These are phyloP conservation scores for Karstenula rhodostoma DNA, from an alignment of 2,329 filamentous ascomycete species.

Conservation along the genomic window DNA sequence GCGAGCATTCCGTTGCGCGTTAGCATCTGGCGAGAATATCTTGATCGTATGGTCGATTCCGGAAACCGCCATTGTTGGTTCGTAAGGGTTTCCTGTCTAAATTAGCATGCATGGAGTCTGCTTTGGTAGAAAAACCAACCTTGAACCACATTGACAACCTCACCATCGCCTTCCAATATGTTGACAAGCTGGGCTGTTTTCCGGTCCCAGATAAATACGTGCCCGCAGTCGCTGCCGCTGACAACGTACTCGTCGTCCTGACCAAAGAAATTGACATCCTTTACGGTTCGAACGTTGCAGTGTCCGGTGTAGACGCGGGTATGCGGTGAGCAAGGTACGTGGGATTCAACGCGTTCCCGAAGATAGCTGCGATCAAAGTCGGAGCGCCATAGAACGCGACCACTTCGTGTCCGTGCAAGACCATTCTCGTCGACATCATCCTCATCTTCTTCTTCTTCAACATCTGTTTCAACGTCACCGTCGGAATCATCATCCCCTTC, in stretches of 20 bases:
- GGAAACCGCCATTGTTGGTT: slow-evolving; percentile 70
- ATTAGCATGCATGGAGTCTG: slow-evolving; percentile 21
- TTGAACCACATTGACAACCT: slow-evolving; percentile 75
- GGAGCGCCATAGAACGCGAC: slow-evolving; percentile 56
- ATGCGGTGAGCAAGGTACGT: slow-evolving; percentile 65
- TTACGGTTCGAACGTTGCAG: slow-evolving; percentile 73
- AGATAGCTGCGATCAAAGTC: slow-evolving; percentile 58
- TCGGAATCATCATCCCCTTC: slow-evolving; percentile 46
- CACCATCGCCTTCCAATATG: slow-evolving; percentile 71
- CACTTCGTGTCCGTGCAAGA: slow-evolving; percentile 45
- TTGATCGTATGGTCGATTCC: slow-evolving; percentile 75
- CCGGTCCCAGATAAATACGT: slow-evolving; percentile 74
- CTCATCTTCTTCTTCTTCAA: slow-evolving; percentile 40
- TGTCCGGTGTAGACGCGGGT: slow-evolving; percentile 68
- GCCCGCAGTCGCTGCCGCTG: slow-evolving; percentile 70
- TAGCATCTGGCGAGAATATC: slow-evolving; percentile 69
- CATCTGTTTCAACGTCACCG: slow-evolving; percentile 38
- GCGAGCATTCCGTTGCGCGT: slow-evolving; percentile 65
- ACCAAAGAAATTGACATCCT: slow-evolving; percentile 74
- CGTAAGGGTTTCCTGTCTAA: slow-evolving; percentile 67
- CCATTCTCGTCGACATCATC: slow-evolving; percentile 45
- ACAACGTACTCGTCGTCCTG: slow-evolving; percentile 74
- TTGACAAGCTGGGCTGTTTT: slow-evolving; percentile 69
- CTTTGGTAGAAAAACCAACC: slow-evolving; percentile 48
- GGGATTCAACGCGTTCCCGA: slow-evolving; percentile 61